Evolutionary conservation across 805 yeast genomes (phyloP).

Genomic region (Kodamaea hsintzibuensis): DNA sequence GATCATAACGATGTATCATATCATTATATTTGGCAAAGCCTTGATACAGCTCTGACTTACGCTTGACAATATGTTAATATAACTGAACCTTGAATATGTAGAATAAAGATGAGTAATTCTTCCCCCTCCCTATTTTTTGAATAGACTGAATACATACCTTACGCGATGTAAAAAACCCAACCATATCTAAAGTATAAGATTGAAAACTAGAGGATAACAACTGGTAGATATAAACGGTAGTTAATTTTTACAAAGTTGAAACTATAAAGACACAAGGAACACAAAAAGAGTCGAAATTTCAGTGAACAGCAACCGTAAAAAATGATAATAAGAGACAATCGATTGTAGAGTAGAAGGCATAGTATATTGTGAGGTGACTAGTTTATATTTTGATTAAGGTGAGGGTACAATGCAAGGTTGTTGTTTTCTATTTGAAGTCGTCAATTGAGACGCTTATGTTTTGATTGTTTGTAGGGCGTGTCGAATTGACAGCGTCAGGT

Average conservation of each 20-base stretch:
- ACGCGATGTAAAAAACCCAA: conserved; percentile 7
- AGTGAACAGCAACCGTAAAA: conserved; percentile 4
- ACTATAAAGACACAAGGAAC: not conserved
- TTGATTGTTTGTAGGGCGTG: not conserved
- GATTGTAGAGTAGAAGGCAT: not conserved
- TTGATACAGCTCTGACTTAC: conserved; percentile 24
- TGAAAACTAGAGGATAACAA: not conserved
- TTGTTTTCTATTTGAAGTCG: not conserved
- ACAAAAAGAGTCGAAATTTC: not conserved
- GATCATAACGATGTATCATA: conserved; percentile 23
- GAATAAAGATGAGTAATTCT: too few relatives aligned
- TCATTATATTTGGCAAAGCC: conserved; percentile 37
- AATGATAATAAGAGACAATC: not conserved
- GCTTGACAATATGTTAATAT: conserved; percentile 11
- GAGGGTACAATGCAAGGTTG: not conserved
- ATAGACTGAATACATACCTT: conserved; percentile 2
- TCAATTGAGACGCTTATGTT: not conserved
- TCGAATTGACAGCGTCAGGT: not conserved
- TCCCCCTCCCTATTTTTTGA: not conserved
- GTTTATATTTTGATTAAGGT: not conserved
- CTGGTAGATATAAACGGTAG: not conserved
- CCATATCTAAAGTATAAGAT: conserved; percentile 1
- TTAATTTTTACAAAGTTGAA: not conserved
- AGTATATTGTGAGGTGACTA: not conserved
- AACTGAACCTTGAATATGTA: not conserved